Evolutionary conservation across 2,329 filamentous ascomycete species (phyloP).

Genomic region (Neocatenulostroma microsporum): DNA sequence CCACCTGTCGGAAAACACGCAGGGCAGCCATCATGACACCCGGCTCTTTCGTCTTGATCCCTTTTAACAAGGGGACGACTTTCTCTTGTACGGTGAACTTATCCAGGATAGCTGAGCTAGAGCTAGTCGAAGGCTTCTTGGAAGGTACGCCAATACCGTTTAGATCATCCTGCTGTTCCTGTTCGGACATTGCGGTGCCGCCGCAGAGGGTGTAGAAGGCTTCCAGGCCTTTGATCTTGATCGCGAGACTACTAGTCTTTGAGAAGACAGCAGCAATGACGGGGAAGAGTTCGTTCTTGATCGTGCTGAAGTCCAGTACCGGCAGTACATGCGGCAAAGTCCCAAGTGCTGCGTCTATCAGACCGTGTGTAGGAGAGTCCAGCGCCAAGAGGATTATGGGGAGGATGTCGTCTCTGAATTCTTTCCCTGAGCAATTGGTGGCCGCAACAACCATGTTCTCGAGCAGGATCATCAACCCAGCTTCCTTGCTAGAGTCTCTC

Average conservation of each 20-base stretch:
- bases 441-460: slow-evolving; percentile 72
- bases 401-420: slow-evolving; percentile 92
- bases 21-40: slow-evolving; percentile 94
- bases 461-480: slow-evolving; percentile 82
- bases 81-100: slow-evolving; percentile 99
- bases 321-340: slow-evolving; percentile 74
- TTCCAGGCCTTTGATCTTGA: slow-evolving; percentile 87
- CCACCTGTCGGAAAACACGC: slow-evolving; percentile 75
- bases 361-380: slow-evolving; percentile 78
- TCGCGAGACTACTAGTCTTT: slow-evolving; percentile 84
- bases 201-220: slow-evolving; percentile 87
- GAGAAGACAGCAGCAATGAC: slow-evolving; percentile 85
- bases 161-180: slow-evolving; percentile 58
- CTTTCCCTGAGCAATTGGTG: slow-evolving; percentile 76
- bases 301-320: slow-evolving; percentile 87
- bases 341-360: slow-evolving; percentile 78
- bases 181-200: slow-evolving; percentile 43
- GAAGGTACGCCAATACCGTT: slow-evolving; percentile 53
- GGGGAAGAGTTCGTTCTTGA: slow-evolving; percentile 94
- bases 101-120: slow-evolving; percentile 63
- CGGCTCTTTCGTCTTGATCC: slow-evolving; percentile 95
- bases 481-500: slow-evolving; percentile 74
- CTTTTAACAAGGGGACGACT: slow-evolving; percentile 80
- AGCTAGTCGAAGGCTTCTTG: slow-evolving; percentile 43
- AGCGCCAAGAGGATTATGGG: slow-evolving; percentile 78